Percentiles rank a stretch among this genome's conserved stretches.
Conservation (phyloP, 2,329 filamentous ascomycete genomes). For the Botrytis medusae region DNA sequence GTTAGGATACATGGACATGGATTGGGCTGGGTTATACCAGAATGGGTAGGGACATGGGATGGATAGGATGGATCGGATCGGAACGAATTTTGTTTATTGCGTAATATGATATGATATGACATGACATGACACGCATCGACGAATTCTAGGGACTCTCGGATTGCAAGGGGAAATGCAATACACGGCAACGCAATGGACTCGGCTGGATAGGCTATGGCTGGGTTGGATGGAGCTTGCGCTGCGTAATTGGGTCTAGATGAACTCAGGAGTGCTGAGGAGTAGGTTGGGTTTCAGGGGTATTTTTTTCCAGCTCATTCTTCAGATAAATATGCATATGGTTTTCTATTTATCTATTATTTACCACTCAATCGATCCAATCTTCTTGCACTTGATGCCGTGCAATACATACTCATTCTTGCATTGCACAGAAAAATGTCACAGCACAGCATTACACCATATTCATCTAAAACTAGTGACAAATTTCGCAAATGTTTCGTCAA, state of each 20-base stretch:
- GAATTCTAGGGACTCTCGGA: neutral
- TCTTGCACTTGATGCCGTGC: neutral
- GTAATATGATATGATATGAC: conserved; percentile 7
- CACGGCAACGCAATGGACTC: neutral
- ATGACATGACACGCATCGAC: neutral
- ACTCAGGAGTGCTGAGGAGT: neutral
- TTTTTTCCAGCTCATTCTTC: neutral
- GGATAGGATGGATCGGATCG: conserved; percentile 10
- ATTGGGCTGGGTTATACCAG: conserved; percentile 14
- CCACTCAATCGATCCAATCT: neutral
- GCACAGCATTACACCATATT: neutral
- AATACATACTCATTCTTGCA: neutral
- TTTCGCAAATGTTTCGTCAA: neutral
- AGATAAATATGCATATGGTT: neutral
- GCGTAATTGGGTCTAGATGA: neutral
- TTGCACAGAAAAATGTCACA: neutral
- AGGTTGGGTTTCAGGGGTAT: neutral
- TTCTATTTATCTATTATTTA: neutral
- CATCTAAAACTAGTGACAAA: neutral
- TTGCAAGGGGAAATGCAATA: neutral
- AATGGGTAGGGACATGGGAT: conserved; percentile 12
- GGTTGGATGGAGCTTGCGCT: neutral
- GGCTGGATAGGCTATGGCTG: neutral
- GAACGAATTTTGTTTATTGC: neutral
- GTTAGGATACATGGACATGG: conserved; percentile 12